Evolutionary conservation across 495 filamentous ascomycete species (phyloP).

Genomic region (Lineolata rhizophorae): DNA sequence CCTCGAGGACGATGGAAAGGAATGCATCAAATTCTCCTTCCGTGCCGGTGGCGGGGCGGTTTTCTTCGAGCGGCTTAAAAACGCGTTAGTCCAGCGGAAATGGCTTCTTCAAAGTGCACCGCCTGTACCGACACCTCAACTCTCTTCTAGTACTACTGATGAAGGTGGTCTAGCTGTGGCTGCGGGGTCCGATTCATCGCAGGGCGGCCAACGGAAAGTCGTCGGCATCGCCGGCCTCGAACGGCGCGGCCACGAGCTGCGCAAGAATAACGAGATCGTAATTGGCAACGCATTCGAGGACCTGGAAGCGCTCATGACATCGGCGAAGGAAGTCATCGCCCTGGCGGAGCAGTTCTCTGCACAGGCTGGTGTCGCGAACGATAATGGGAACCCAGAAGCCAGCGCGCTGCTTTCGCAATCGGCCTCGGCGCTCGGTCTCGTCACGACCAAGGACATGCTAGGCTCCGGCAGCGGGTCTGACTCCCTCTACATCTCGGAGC

Average conservation of each 20-base stretch:
- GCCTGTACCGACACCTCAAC: conserved; percentile 50
- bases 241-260: conserved; percentile 53
- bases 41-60: conserved; percentile 71
- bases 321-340: conserved; percentile 84
- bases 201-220: conserved; percentile 21
- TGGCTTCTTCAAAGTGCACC: conserved; percentile 88
- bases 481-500: conserved; percentile 45
- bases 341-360: conserved; percentile 74
- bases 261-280: conserved; percentile 77
- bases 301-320: conserved; percentile 88
- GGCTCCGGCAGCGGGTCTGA: conserved; percentile 29
- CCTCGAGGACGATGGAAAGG: conserved; percentile 32
- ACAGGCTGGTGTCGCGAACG: conserved; percentile 33
- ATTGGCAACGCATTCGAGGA: conserved; percentile 94
- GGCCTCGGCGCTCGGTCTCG: conserved; percentile 62
- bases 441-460: conserved; percentile 86
- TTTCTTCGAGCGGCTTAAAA: conserved; percentile 75
- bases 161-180: conserved; percentile 2
- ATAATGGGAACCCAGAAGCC: conserved; percentile 36
- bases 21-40: conserved; percentile 81
- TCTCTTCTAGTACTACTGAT: conserved; percentile 7
- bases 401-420: conserved; percentile 61
- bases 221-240: conserved; percentile 91
- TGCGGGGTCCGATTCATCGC: conserved; percentile 6
- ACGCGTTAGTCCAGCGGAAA: conserved; percentile 75